phyloP scores from a whole-genome alignment of 1,284 basidiomycete species.

The Golubevia sp. region DNA sequence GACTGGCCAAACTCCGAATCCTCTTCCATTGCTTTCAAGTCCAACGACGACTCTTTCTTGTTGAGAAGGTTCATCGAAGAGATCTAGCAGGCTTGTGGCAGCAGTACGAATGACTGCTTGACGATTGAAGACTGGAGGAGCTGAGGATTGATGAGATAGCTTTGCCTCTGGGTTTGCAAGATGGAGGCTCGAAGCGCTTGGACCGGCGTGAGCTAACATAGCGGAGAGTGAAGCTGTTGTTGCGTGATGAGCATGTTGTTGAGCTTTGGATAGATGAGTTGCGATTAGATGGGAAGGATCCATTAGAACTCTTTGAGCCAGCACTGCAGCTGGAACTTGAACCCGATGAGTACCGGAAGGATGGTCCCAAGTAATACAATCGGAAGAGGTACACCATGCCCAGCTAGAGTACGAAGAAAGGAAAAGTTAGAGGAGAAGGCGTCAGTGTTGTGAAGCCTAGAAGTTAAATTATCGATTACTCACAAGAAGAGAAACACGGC shows the following conservation, averaged over 20 bases:
- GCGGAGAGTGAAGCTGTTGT: neutral
- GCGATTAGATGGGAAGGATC: slow-evolving; percentile 14
- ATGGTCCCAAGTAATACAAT: slow-evolving; percentile 9
- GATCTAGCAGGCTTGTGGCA: slow-evolving; percentile 1
- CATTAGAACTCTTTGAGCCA: slow-evolving; percentile 13
- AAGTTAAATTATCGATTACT: too few species aligned
- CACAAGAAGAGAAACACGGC: slow-evolving; percentile 17
- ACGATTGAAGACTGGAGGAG: slow-evolving; percentile 1
- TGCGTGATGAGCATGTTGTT: neutral
- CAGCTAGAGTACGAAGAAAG: too few species aligned
- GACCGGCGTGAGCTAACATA: slow-evolving; percentile 2
- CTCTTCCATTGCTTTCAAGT: slow-evolving; percentile 8
- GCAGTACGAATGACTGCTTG: slow-evolving; percentile 6
- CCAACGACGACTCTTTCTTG: slow-evolving; percentile 15
- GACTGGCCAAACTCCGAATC: slow-evolving; percentile 15
- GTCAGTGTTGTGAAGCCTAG: too few species aligned
- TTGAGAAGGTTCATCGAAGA: slow-evolving; percentile 12
- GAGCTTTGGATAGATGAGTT: neutral
- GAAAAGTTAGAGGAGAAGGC: too few species aligned
- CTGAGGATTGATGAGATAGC: neutral
- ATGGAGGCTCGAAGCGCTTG: neutral
- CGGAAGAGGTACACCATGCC: slow-evolving; percentile 15
- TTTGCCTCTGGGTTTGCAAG: neutral
- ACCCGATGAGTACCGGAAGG: neutral
- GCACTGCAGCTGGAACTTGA: slow-evolving; percentile 13